Evolutionary conservation across 2,329 filamentous ascomycete genomes (phyloP).

Genomic region (Mycogone perniciosa): DNA sequence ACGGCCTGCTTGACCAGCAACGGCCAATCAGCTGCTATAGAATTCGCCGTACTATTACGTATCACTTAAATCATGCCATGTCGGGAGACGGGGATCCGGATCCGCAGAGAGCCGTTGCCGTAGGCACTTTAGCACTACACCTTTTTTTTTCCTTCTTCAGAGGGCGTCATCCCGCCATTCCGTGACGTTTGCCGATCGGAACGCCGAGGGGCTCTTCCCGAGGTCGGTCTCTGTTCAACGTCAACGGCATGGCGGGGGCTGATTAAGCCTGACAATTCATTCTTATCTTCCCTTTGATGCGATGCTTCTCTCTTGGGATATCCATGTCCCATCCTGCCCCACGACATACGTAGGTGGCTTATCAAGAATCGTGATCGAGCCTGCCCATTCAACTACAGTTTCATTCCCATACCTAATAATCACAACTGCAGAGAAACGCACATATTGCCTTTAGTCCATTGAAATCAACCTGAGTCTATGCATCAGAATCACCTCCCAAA

Average conservation of each 20-base stretch:
- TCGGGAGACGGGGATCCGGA: background rate
- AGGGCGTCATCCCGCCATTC: background rate
- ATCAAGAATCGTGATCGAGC: too few species aligned
- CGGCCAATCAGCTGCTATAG: slow-evolving; percentile 4
- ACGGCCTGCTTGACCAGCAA: too few species aligned
- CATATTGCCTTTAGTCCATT: background rate
- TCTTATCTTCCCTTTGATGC: too few species aligned
- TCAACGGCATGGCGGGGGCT: too few species aligned
- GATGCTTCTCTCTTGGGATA: too few species aligned
- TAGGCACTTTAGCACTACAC: background rate
- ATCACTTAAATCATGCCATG: slow-evolving; percentile 4
- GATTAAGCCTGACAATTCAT: too few species aligned
- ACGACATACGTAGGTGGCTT: too few species aligned
- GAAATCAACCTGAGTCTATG: background rate
- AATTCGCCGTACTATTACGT: slow-evolving; percentile 5
- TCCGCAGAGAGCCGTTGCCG: background rate
- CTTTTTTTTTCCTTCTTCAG: background rate
- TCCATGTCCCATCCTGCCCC: too few species aligned
- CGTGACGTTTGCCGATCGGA: background rate
- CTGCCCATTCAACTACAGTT: too few species aligned
- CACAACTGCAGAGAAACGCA: background rate
- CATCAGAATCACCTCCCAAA: background rate
- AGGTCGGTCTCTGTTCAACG: background rate
- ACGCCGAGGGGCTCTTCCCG: background rate
- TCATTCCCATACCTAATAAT: background rate